Percentiles rank a stretch among this genome's conserved stretches.
Conservation (phyloP, 148 eudicot genomes). For the Pharnaceum exiguum region DNA sequence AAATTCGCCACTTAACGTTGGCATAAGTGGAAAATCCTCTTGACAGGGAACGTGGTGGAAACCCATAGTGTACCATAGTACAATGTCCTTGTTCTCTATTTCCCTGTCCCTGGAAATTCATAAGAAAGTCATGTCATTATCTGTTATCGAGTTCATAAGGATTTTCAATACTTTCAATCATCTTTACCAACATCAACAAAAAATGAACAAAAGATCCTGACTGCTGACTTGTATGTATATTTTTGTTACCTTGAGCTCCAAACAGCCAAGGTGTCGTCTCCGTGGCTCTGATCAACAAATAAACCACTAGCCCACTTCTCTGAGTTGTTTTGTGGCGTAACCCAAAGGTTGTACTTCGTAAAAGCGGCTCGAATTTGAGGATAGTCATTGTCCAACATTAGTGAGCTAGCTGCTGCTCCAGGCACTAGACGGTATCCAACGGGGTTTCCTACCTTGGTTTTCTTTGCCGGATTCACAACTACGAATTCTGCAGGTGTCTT, state of each 20-base stretch:
- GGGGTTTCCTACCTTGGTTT: conserved; percentile 38
- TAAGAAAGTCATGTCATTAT: no score
- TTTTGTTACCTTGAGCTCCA: conserved; percentile 13
- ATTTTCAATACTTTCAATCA: not conserved
- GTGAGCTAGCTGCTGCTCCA: conserved; percentile 6
- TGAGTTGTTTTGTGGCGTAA: conserved; percentile 46
- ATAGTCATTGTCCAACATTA: conserved; percentile 40
- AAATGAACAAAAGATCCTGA: not conserved
- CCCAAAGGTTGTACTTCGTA: conserved; percentile 38
- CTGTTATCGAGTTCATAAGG: no score
- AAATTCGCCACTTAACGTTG: conserved; percentile 29
- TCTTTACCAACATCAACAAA: not conserved
- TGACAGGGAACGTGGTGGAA: conserved; percentile 46
- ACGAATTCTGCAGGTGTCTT: conserved; percentile 10
- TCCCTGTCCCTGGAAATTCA: conserved; percentile 51
- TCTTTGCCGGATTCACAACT: conserved; percentile 45
- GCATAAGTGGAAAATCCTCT: conserved; percentile 52
- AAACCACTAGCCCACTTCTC: conserved; percentile 58
- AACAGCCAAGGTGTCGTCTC: conserved; percentile 20
- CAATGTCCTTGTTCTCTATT: conserved; percentile 48
- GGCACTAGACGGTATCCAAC: conserved; percentile 43
- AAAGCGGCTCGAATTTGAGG: conserved; percentile 39
- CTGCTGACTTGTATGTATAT: no score
- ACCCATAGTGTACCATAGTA: conserved; percentile 48
- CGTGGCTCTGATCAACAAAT: conserved; percentile 41